These are phyloP conservation scores for Hyaloscypha hepaticicola DNA, from an alignment of 495 filamentous ascomycete genomes.

Conservation along the genomic window DNA sequence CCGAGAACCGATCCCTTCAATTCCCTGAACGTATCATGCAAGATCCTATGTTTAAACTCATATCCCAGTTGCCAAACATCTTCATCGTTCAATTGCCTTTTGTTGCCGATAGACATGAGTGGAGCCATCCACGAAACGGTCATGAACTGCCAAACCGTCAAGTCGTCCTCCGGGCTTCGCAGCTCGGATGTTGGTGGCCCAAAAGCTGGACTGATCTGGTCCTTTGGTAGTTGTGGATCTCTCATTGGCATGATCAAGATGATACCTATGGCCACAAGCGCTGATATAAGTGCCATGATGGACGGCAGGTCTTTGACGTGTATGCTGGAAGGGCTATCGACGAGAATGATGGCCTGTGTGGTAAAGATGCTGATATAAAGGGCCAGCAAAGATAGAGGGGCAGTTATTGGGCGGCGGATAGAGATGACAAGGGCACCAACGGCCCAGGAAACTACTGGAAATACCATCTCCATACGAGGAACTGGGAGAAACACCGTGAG, in stretches of 20 bases:
- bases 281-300: slow-evolving; percentile 42
- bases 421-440: slow-evolving; percentile 44
- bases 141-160: slow-evolving; percentile 79
- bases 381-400: slow-evolving; percentile 43
- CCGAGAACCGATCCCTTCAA: slow-evolving; percentile 68
- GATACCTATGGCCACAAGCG: slow-evolving; percentile 45
- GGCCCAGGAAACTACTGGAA: slow-evolving; percentile 40
- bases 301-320: slow-evolving; percentile 39
- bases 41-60: slow-evolving; percentile 70
- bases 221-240: slow-evolving; percentile 52
- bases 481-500: slow-evolving; percentile 39
- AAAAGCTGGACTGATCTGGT: slow-evolving; percentile 61
- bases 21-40: slow-evolving; percentile 71
- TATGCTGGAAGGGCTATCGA: slow-evolving; percentile 32
- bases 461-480: slow-evolving; percentile 14
- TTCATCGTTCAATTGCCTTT: slow-evolving; percentile 64
- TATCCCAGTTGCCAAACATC: slow-evolving; percentile 76
- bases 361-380: slow-evolving; percentile 37
- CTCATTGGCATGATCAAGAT: slow-evolving; percentile 74
- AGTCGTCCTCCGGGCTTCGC: slow-evolving; percentile 78
- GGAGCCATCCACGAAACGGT: slow-evolving; percentile 81
- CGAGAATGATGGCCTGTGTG: slow-evolving; percentile 39
- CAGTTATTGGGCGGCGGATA: slow-evolving; percentile 47
- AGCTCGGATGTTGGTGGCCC: slow-evolving; percentile 55
- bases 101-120: slow-evolving; percentile 61